Conservation (phyloP, 2,329 filamentous ascomycete species). For the Dactylellina parvicollis region DNA sequence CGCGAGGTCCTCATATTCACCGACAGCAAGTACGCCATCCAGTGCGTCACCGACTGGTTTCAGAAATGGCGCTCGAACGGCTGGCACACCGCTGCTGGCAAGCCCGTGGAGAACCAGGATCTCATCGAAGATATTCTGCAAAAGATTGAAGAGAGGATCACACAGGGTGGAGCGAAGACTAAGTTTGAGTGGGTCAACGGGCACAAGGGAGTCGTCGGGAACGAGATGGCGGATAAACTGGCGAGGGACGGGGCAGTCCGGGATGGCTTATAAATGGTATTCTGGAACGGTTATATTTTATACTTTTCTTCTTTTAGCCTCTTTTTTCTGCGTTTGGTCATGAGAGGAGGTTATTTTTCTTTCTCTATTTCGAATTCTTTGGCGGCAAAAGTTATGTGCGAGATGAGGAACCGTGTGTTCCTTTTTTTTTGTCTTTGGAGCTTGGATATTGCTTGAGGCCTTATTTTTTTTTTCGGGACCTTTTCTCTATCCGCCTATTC, state of each 20-base stretch:
- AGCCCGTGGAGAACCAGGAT: slow-evolving; percentile 85
- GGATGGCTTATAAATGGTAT: slow-evolving; percentile 10
- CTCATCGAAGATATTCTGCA: slow-evolving; percentile 77
- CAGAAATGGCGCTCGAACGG: slow-evolving; percentile 76
- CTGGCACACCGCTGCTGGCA: slow-evolving; percentile 78
- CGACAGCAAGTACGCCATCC: slow-evolving; percentile 91
- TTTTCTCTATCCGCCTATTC: neutral
- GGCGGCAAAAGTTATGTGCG: no score
- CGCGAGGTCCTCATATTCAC: slow-evolving; percentile 79
- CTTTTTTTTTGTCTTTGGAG: no score
- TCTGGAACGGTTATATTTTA: neutral
- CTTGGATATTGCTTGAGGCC: neutral
- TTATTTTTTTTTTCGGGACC: neutral
- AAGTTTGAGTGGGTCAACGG: slow-evolving; percentile 90
- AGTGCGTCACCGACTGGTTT: slow-evolving; percentile 88
- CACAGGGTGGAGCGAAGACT: slow-evolving; percentile 70
- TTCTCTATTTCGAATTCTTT: neutral
- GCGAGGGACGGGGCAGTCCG: slow-evolving; percentile 46
- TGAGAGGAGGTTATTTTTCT: neutral
- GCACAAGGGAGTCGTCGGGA: slow-evolving; percentile 67
- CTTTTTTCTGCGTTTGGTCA: neutral
- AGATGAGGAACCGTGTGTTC: no score
- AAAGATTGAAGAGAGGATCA: slow-evolving; percentile 74
- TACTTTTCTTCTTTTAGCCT: neutral
- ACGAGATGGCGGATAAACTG: slow-evolving; percentile 52